Evolutionary conservation across 176 grass and related monocot species (phyloP).

Genomic region (Oropetium thomaeum): DNA sequence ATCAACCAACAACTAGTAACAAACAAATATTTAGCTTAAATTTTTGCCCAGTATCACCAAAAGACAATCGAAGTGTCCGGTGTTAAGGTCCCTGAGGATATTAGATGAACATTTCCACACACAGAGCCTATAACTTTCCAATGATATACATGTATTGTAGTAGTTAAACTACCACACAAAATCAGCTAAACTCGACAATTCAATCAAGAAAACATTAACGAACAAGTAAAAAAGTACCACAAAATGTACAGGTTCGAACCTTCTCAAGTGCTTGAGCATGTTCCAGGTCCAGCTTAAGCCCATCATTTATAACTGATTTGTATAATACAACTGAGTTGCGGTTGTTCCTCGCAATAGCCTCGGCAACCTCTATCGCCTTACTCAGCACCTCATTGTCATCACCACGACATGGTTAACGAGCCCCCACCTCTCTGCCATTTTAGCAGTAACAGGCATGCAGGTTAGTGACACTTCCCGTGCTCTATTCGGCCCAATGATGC

Average conservation of each 20-base stretch:
- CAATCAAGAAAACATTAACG: no score
- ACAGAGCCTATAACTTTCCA: no score
- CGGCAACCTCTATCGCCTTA: conserved; percentile 65
- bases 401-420: conserved; percentile 78
- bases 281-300: conserved; percentile 62
- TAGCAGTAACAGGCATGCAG: conserved; percentile 63
- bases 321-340: conserved; percentile 64
- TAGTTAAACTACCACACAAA: no score
- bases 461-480: conserved; percentile 79
- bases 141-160: no score
- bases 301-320: conserved; percentile 91
- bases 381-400: conserved; percentile 61
- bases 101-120: no score
- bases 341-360: conserved; percentile 72
- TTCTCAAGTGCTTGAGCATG: conserved; percentile 74
- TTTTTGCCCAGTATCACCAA: not conserved
- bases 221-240: not conserved
- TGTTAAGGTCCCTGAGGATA: not conserved
- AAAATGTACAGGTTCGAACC: conserved; percentile 34
- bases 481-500: conserved; percentile 74
- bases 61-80: not conserved
- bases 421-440: conserved; percentile 86
- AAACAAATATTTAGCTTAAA: not conserved
- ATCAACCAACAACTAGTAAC: not conserved
- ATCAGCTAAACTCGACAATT: no score